Conservation (phyloP, 2,329 filamentous ascomycete genomes). For the Xylaria multiplex region DNA sequence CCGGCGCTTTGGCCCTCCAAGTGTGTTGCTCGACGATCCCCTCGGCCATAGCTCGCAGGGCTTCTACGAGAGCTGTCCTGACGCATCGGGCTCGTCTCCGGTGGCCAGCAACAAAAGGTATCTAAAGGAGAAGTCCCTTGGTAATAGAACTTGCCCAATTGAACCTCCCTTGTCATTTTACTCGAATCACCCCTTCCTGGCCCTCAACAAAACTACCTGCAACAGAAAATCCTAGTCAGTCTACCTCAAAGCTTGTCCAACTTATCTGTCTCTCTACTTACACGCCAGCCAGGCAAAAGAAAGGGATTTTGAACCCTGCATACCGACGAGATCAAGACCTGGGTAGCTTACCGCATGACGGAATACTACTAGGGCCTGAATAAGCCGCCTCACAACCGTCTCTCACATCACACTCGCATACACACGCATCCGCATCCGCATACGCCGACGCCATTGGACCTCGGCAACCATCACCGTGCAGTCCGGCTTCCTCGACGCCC, state of each 20-base stretch:
- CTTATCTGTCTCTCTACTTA: background rate
- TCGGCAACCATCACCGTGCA: constrained; percentile 26
- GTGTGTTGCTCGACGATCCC: constrained; percentile 26
- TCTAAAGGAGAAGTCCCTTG: background rate
- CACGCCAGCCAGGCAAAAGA: background rate
- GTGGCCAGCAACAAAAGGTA: constrained; percentile 4
- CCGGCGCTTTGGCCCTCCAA: constrained; percentile 33
- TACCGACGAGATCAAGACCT: constrained; percentile 11
- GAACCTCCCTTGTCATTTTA: constrained; percentile 10
- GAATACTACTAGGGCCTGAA: constrained; percentile 26
- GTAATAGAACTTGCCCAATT: constrained; percentile 5
- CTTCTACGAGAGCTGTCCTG: constrained; percentile 1
- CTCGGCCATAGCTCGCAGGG: constrained; percentile 16
- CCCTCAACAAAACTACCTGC: background rate
- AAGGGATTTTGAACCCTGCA: constrained; percentile 21
- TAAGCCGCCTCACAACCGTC: constrained; percentile 15
- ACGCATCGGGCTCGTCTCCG: background rate
- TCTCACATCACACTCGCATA: constrained; percentile 22
- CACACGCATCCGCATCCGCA: background rate
- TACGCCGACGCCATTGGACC: constrained; percentile 30
- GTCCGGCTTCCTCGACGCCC: constrained; percentile 24
- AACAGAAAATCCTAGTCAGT: constrained; percentile 13
- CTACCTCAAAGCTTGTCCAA: constrained; percentile 9
- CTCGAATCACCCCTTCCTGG: constrained; percentile 9
- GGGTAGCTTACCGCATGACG: constrained; percentile 15